A percentile compares a stretch with the other conserved stretches of the same genome.
These are phyloP conservation scores for Medicago truncatula DNA, from an alignment of 306 rosid species.

Conservation along the genomic window MtrunA17r5.0-ANR NC_053046.1:40807001-40807500, in stretches of 20 bases:
- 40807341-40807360: background rate
- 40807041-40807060: background rate
- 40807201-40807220: background rate
- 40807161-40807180: background rate
- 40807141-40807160: background rate
- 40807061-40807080: background rate
- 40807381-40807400: slow-evolving; percentile 20
- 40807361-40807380: slow-evolving; percentile 16
- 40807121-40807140: background rate
- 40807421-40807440: background rate
- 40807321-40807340: background rate
- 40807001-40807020: background rate
- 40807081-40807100: background rate
- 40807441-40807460: background rate
- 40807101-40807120: background rate
- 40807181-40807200: background rate
- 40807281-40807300: background rate
- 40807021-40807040: background rate
- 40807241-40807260: background rate
- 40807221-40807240: background rate
- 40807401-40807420: background rate
- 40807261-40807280: background rate
- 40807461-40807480: background rate
- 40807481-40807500: background rate
- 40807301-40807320: background rate